Conservation (phyloP, 2,329 filamentous ascomycete genomes). For the Colletotrichum destructivum region DNA sequence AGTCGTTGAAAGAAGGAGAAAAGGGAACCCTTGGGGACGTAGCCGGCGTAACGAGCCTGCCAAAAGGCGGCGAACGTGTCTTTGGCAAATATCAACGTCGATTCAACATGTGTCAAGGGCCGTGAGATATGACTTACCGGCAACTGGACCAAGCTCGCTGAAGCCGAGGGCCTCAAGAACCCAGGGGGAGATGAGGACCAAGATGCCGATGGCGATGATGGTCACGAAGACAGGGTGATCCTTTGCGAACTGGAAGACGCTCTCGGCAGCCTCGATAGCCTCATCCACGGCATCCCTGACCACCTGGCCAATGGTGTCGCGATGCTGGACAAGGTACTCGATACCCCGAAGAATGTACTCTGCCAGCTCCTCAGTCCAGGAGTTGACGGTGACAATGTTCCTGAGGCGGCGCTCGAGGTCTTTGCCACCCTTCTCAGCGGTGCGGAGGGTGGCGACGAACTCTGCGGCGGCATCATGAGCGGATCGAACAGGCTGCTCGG, state of each 20-base stretch:
- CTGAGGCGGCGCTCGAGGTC: conserved; percentile 22
- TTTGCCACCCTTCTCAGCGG: conserved; percentile 23
- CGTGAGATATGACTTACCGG: not conserved
- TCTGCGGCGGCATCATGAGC: conserved; percentile 22
- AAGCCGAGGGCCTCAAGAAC: conserved; percentile 39
- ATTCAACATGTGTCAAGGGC: too few species aligned
- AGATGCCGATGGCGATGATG: conserved; percentile 38
- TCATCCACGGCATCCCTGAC: conserved; percentile 30
- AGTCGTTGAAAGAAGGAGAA: conserved; percentile 31
- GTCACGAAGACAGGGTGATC: conserved; percentile 30
- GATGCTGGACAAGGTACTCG: conserved; percentile 26
- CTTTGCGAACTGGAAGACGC: conserved; percentile 19
- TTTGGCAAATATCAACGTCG: not conserved
- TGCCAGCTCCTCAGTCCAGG: conserved; percentile 38
- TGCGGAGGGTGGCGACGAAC: conserved; percentile 27
- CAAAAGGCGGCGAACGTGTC: conserved; percentile 30
- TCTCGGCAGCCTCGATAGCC: conserved; percentile 11
- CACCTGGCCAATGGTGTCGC: conserved; percentile 31
- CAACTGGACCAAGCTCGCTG: conserved; percentile 23
- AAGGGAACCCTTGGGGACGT: conserved; percentile 23
- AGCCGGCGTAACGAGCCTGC: conserved; percentile 33
- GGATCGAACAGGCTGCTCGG: conserved; percentile 3
- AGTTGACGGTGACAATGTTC: conserved; percentile 17
- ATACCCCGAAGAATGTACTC: conserved; percentile 31
- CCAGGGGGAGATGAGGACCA: conserved; percentile 35